Base-by-base conservation (phyloP, 495 filamentous ascomycete species). In the Lophiostoma macrostomum region DNA sequence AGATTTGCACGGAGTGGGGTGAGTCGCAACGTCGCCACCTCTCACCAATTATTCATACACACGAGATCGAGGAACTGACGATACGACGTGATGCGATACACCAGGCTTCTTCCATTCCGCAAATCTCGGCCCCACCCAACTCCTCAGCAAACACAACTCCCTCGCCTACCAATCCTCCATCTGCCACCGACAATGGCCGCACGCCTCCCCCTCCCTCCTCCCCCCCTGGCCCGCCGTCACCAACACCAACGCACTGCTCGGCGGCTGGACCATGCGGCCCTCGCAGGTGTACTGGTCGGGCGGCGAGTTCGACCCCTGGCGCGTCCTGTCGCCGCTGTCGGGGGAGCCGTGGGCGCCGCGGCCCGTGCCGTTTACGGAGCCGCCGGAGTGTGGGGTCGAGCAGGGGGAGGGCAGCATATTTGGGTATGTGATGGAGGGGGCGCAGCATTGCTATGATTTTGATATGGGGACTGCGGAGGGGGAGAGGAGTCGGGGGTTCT, bases 1-100 rank as follows among this genome's bases (percentile, higher is more conserved):
- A 82, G 58, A 80, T 77, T 58, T 83, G 80, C 64, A 76, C 76
- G 10, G 74, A 82, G 62, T 82, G 73, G 70, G 80, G 80, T 30
- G 77, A 71, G 60, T 56, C 76, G 14, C n/a, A 37, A 4, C 29
- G 2, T 11, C 12, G n/a, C 5, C 12, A 22, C 11, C 18, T 22
- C 22, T 19, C 24, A 11, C 47, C 14, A 29, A 10, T 4, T 41
- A 18, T n/a, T 25, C 36, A 18, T 3, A 38, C 8, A 12, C 23
- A 53, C 8, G 3, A 50, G 8, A 27, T 8, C 20, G 11, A 50
- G n/a, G 14, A 37, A 40, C 31, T 25, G 5, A 10, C n/a, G n/a
- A n/a, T n/a, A n/a, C n/a, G n/a, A n/a, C n/a, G n/a, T n/a, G n/a
- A n/a, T n/a, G n/a, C n/a, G n/a, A n/a, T 36, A 22, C 30, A 7